These are phyloP conservation scores for Rhizoctonia solani DNA, from an alignment of 1,284 basidiomycete species.

Conservation along the genomic window DNA sequence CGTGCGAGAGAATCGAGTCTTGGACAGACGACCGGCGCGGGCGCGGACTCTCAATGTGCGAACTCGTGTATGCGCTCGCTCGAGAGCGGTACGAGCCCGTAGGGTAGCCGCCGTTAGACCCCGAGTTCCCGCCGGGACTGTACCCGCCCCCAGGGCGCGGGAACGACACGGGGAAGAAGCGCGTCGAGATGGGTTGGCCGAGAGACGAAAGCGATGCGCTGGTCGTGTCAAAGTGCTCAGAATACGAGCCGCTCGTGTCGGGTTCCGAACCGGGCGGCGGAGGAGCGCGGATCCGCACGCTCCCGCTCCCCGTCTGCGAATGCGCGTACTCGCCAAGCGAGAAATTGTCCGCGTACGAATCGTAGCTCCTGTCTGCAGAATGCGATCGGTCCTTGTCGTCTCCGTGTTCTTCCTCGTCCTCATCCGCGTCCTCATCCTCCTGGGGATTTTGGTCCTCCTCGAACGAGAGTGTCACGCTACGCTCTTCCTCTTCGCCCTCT, in stretches of 20 bases:
- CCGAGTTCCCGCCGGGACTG: constrained; percentile 47
- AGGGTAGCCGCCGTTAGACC: constrained; percentile 37
- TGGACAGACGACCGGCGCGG: constrained; percentile 20
- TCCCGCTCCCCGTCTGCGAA: constrained; percentile 42
- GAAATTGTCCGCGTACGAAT: constrained; percentile 45
- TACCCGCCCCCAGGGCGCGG: too few relatives aligned
- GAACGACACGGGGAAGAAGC: constrained; percentile 68
- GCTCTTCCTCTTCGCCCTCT: too few relatives aligned
- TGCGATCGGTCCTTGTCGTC: too few relatives aligned
- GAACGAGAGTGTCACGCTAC: too few relatives aligned
- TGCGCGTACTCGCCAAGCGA: constrained; percentile 50
- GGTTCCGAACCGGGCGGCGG: constrained; percentile 59
- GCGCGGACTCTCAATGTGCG: constrained; percentile 15
- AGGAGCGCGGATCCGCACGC: constrained; percentile 48
- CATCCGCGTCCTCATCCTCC: too few relatives aligned
- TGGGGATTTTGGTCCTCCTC: too few relatives aligned
- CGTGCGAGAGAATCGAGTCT: constrained; percentile 48
- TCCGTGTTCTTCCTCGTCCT: too few relatives aligned
- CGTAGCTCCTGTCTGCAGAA: constrained; percentile 35
- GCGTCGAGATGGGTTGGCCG: constrained; percentile 69
- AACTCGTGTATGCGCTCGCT: background rate
- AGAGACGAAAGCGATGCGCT: constrained; percentile 69
- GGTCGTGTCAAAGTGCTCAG: constrained; percentile 16
- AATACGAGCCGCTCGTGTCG: constrained; percentile 44
- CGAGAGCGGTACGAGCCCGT: too few relatives aligned